Conservation (phyloP, 805 yeast genomes). For the Zygosaccharomyces kombuchaensis region DNA sequence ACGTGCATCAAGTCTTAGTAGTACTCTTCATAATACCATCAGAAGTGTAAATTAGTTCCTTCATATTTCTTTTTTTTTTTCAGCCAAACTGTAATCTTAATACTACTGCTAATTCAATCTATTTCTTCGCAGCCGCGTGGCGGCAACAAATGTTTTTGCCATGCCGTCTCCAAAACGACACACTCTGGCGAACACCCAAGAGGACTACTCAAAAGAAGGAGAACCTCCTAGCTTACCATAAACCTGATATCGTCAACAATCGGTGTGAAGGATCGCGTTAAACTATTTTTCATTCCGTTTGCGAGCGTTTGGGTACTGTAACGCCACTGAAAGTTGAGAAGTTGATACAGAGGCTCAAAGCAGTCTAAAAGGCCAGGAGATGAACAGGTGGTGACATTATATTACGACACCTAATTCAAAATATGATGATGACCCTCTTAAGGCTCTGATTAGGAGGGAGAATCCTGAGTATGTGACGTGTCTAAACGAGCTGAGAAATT, state of each 20-base stretch:
- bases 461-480: background rate
- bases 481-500: background rate
- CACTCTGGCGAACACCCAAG: background rate
- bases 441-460: background rate
- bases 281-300: background rate
- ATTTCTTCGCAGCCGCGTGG: background rate
- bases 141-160: background rate
- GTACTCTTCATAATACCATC: background rate
- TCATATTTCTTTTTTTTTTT: background rate
- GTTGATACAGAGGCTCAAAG: background rate
- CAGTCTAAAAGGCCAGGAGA: background rate
- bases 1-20: constrained; percentile 62
- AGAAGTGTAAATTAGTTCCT: background rate
- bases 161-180: background rate
- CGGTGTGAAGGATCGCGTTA: background rate
- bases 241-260: background rate
- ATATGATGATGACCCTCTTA: background rate
- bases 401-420: background rate
- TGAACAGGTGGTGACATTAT: background rate
- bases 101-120: background rate
- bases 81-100: background rate
- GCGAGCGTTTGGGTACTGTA: background rate
- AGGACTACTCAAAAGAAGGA: background rate
- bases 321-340: background rate
- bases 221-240: background rate